phyloP scores from a whole-genome alignment of 768 basidiomycete species.

The Tremella fuciformis region DNA sequence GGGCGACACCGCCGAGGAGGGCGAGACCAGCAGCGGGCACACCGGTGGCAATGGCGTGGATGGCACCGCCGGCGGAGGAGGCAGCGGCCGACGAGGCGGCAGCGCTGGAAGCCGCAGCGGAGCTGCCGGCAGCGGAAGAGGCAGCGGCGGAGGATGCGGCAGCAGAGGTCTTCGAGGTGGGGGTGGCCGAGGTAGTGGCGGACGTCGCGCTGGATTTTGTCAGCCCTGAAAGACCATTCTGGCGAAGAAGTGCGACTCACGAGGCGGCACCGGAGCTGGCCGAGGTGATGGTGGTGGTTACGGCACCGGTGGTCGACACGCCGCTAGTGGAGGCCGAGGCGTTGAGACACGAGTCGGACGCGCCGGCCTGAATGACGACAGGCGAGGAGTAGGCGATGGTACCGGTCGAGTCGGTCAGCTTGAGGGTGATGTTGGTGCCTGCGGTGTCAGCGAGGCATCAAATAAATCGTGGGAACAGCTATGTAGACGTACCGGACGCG shows the following conservation, averaged over 20 bases:
- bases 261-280: slow-evolving; percentile 19
- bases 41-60: slow-evolving; percentile 31
- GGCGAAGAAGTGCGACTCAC: slow-evolving; percentile 13
- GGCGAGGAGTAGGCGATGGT: slow-evolving; percentile 42
- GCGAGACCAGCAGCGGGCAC: not conserved
- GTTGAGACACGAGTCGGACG: slow-evolving; percentile 40
- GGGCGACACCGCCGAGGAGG: slow-evolving; percentile 34
- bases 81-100: slow-evolving; percentile 19
- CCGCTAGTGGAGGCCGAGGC: slow-evolving; percentile 28
- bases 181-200: slow-evolving; percentile 3
- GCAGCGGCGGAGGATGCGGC: slow-evolving; percentile 21
- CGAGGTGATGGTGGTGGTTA: slow-evolving; percentile 26
- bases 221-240: slow-evolving; percentile 5
- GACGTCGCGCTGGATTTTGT: slow-evolving; percentile 5
- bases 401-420: slow-evolving; percentile 65
- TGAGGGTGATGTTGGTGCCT: slow-evolving; percentile 62
- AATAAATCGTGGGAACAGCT: not conserved
- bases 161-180: slow-evolving; percentile 13
- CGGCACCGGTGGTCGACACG: slow-evolving; percentile 20
- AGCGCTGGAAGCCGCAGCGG: slow-evolving; percentile 23
- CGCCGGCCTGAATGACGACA: slow-evolving; percentile 41
- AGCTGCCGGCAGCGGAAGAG: slow-evolving; percentile 17
- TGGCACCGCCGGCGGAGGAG: slow-evolving; percentile 12
- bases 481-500: slow-evolving; percentile 24
- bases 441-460: slow-evolving; percentile 1